Evolutionary conservation across 257 asterid species (phyloP).

Genomic region (Solanum virginianum): DNA sequence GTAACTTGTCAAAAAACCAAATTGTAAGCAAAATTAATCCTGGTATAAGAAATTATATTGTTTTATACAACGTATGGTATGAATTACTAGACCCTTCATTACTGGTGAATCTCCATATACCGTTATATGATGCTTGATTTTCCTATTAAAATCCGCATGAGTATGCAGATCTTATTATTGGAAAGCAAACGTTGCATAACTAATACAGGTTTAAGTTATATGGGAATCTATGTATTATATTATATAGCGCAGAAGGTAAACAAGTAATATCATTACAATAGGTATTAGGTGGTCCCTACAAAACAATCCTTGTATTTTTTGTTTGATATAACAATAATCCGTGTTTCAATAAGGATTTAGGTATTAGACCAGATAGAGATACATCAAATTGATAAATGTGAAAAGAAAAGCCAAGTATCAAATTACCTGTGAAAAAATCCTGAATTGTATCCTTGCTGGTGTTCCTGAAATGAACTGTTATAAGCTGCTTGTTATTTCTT

Average conservation of each 20-base stretch:
- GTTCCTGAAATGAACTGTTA: conserved; percentile 15
- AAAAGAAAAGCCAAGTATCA: background rate
- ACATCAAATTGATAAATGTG: background rate
- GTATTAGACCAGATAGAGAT: background rate
- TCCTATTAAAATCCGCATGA: background rate
- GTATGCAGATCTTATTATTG: background rate
- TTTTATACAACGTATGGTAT: background rate
- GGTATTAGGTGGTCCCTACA: background rate
- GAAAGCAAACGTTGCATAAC: background rate
- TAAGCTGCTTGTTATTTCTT: background rate
- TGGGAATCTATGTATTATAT: background rate
- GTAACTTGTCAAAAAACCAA: background rate
- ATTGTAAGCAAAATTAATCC: background rate
- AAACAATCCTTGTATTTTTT: background rate
- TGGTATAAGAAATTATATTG: background rate
- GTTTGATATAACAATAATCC: background rate
- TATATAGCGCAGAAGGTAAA: background rate
- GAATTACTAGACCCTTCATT: background rate
- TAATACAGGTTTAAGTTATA: background rate
- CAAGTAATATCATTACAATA: background rate
- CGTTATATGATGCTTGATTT: background rate
- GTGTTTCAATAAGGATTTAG: background rate
- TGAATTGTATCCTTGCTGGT: conserved; percentile 17
- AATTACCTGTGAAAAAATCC: conserved; percentile 22
- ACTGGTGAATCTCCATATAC: background rate